Conservation (phyloP, 345 rosid genomes). For the Arabis alpina region DNA sequence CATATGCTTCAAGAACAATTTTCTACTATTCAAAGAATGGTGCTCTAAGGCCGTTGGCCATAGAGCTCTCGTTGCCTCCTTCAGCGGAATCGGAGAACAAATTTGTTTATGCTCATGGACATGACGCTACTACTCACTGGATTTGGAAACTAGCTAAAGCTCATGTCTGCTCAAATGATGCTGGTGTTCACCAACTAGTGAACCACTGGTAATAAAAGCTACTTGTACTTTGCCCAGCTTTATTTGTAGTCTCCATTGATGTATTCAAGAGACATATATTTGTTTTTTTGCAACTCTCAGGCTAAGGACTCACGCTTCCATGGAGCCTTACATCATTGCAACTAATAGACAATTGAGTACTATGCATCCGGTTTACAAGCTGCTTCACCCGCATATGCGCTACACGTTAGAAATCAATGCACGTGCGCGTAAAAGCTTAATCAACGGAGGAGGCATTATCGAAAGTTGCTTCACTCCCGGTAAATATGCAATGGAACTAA, state of each 20-base stretch:
- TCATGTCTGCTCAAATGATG: conserved; percentile 87
- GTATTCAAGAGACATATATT: not conserved
- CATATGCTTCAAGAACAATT: conserved; percentile 82
- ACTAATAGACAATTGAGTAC: conserved; percentile 85
- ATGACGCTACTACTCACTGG: conserved; percentile 88
- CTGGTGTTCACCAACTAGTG: conserved; percentile 91
- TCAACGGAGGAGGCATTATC: conserved; percentile 91
- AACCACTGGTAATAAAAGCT: conserved; percentile 74
- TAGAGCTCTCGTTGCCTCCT: conserved; percentile 89
- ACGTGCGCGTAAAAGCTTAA: conserved; percentile 82
- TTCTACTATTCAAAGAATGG: conserved; percentile 58
- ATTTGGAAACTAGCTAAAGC: conserved; percentile 96
- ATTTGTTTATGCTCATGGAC: conserved; percentile 68
- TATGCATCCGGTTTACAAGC: conserved; percentile 85
- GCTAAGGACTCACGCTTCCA: conserved; percentile 90
- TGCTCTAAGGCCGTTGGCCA: conserved; percentile 67
- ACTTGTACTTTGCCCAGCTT: not conserved
- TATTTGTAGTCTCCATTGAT: not conserved
- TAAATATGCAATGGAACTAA: conserved; percentile 79
- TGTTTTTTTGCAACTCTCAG: conserved; percentile 42
- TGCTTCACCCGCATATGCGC: conserved; percentile 91
- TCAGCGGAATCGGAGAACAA: conserved; percentile 57
- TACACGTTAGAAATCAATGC: conserved; percentile 92
- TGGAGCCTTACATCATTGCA: conserved; percentile 93
- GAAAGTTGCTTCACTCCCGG: conserved; percentile 88